A percentile compares a stretch with the other conserved stretches of the same genome.
Evolutionary conservation across 257 asterid species (phyloP).

Genomic region (Jacaranda mimosifolia): DNA sequence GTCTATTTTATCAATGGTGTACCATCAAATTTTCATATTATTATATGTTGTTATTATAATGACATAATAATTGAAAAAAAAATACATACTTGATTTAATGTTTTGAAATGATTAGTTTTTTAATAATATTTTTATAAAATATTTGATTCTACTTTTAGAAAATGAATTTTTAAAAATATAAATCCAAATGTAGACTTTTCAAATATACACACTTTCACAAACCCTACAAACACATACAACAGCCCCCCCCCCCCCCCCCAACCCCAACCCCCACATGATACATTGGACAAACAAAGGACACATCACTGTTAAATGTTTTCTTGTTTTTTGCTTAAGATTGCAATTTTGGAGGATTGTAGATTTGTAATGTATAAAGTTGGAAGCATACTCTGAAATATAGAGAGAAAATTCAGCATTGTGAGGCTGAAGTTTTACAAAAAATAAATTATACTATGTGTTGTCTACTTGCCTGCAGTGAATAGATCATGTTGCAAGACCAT

Average conservation of each 20-base stretch:
- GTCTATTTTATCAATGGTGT: too few relatives aligned
- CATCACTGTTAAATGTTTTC: slow-evolving; percentile 24
- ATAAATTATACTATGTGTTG: slow-evolving; percentile 1
- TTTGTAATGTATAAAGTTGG: slow-evolving; percentile 38
- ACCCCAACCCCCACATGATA: not conserved
- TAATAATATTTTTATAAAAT: too few relatives aligned
- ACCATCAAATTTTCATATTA: too few relatives aligned
- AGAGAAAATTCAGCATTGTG: not conserved
- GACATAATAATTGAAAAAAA: too few relatives aligned
- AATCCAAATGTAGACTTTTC: too few relatives aligned
- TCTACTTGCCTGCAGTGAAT: slow-evolving; percentile 28
- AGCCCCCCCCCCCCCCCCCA: not conserved
- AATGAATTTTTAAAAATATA: too few relatives aligned
- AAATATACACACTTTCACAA: too few relatives aligned
- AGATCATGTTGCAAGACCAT: not conserved
- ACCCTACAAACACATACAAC: not conserved
- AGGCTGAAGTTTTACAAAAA: not conserved
- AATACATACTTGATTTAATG: too few relatives aligned
- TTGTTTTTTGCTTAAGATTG: slow-evolving; percentile 24
- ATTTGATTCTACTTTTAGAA: not conserved
- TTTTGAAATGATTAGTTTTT: too few relatives aligned
- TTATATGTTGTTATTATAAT: too few relatives aligned
- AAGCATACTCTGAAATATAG: slow-evolving; percentile 37
- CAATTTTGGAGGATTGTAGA: slow-evolving; percentile 46
- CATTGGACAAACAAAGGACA: slow-evolving; percentile 23